Base-by-base conservation (phyloP, 345 rosid species). In the Dipteronia dyeriana region DNA sequence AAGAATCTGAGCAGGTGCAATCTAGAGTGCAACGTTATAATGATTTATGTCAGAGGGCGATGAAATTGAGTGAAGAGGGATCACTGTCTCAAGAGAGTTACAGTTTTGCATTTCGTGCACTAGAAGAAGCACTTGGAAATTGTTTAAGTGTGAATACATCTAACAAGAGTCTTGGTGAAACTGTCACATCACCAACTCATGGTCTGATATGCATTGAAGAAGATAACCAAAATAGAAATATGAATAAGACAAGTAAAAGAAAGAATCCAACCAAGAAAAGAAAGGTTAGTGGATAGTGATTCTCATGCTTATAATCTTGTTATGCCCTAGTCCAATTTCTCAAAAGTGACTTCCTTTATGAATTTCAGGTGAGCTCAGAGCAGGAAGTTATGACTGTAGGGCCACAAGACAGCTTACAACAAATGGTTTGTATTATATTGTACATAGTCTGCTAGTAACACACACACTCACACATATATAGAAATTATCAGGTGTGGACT, bases 211-310 rank as follows among this genome's bases (percentile, higher is more conserved):
- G 84, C 74, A 70, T 79, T 20, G 91, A 86, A 79, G 90, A 87
- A 67, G 90, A 88, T 68, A 82, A 61, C 68, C 87, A 84, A 74
- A 80, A 71, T 69, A 82, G 84, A 67, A 73, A 79, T 68, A 70
- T 77, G 69, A 76, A 69, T 77, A 88, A 88, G 82, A 51, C 85
- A 63, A 85, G n/a, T 79, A 88, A 87, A 84, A 88, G 86, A 78
- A 88, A 84, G 82, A 86, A 88, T 78, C 85, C 83, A 20, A 80
- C 82, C 14, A 88, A 85, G 86, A 88, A 85, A 78, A 88, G 87
- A 80, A 88, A 84, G 91, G 91, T 68, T 73, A 56, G 59, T 66
- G 38, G 62, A 72, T 64, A 25, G 43, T 60, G 23, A n/a, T 68
- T 71, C 14, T 5, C 53, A 8, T 56, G 76, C 53, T 65, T 66